Percentiles rank a stretch among this genome's conserved stretches.
These are phyloP conservation scores for Silene noctiflora DNA, from an alignment of 179 eudicot genomes.

Conservation along the genomic window DNA sequence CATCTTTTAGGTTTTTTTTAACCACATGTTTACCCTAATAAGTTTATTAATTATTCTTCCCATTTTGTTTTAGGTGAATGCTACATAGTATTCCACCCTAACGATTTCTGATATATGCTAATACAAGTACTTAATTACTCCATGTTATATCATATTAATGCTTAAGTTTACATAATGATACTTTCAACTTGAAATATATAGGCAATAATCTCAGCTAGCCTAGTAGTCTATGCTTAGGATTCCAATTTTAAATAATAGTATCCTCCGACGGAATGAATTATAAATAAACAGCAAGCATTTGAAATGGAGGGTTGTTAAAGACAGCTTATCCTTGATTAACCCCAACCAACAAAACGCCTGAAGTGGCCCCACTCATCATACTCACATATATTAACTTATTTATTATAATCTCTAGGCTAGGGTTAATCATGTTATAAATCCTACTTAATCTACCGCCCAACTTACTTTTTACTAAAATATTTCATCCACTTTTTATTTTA, in stretches of 20 bases:
- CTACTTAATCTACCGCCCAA: slow-evolving; percentile 35
- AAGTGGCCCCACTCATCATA: slow-evolving; percentile 22
- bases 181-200: slow-evolving; percentile 5
- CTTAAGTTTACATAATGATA: not conserved
- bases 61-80: too few relatives aligned
- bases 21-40: too few relatives aligned
- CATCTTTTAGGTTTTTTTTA: too few relatives aligned
- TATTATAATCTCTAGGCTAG: not conserved
- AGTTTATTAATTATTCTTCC: too few relatives aligned
- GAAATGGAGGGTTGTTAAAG: slow-evolving; percentile 6
- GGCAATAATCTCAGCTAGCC: not conserved
- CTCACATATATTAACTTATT: not conserved
- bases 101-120: too few relatives aligned
- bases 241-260: not conserved
- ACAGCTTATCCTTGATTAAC: slow-evolving; percentile 11
- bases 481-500: too few relatives aligned
- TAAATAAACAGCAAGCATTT: not conserved
- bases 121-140: too few relatives aligned
- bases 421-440: slow-evolving; percentile 28
- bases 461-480: slow-evolving; percentile 16
- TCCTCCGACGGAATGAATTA: too few relatives aligned
- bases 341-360: slow-evolving; percentile 18
- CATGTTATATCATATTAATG: not conserved
- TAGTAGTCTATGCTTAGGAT: slow-evolving; percentile 18
- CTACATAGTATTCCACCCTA: too few relatives aligned